Evolutionary conservation across 176 grass and related monocot genomes (phyloP).

Genomic region (Avena eriantha): DNA sequence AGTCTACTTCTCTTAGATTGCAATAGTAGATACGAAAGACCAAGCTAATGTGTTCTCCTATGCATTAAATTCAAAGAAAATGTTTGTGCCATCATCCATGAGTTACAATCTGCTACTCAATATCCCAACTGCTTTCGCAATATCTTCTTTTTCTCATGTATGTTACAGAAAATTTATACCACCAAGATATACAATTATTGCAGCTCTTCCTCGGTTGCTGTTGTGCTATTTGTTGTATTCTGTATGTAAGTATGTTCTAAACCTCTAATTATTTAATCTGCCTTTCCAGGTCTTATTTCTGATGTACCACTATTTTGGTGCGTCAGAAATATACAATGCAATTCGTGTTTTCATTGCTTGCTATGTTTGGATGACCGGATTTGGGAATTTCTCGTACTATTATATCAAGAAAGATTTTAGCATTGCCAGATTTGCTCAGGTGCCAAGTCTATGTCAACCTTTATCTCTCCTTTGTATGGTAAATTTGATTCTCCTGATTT

Average conservation of each 20-base stretch:
- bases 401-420: conserved; percentile 87
- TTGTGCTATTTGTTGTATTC: background rate
- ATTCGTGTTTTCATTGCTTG: conserved; percentile 83
- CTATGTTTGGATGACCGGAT: conserved; percentile 94
- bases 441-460: conserved; percentile 31
- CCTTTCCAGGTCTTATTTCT: conserved; percentile 74
- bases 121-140: background rate
- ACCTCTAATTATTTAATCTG: conserved; percentile 30
- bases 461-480: conserved; percentile 9
- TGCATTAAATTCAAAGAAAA: background rate
- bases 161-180: conserved; percentile 9
- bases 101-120: background rate
- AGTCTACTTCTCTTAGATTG: background rate
- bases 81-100: background rate
- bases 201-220: background rate
- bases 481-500: background rate
- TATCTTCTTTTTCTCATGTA: background rate
- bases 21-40: background rate
- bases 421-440: conserved; percentile 78
- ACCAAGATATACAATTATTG: conserved; percentile 16
- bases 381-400: conserved; percentile 88
- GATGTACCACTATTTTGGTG: conserved; percentile 86
- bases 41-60: conserved; percentile 12
- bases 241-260: conserved; percentile 14
- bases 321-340: conserved; percentile 81